These are phyloP conservation scores for Dillenia suffruticosa DNA, from an alignment of 164 flowering plant genomes.

Conservation along the genomic window DNA sequence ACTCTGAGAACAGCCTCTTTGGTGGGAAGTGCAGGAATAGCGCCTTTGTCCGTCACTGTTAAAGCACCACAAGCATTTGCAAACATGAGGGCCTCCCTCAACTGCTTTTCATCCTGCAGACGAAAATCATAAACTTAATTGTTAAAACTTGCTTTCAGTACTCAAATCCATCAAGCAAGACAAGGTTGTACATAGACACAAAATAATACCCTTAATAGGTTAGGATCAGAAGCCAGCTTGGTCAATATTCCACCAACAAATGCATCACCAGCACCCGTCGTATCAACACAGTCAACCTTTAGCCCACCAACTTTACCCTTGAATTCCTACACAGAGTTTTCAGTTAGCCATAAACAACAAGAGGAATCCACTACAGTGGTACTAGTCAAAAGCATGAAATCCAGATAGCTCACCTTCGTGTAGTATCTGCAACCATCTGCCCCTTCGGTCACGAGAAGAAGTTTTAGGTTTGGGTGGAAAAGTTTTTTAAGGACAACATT, in stretches of 20 bases:
- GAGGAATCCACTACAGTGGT: neutral
- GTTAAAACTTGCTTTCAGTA: neutral
- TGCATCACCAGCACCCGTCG: constrained; percentile 97
- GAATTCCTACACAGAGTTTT: constrained; percentile 45
- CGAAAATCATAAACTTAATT: neutral
- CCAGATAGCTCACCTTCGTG: constrained; percentile 39
- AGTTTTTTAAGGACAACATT: constrained; percentile 64
- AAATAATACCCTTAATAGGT: constrained; percentile 49
- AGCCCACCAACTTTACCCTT: constrained; percentile 67
- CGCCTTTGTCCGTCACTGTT: constrained; percentile 78
- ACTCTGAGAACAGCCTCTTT: constrained; percentile 40
- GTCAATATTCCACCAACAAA: constrained; percentile 69
- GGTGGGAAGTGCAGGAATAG: constrained; percentile 53
- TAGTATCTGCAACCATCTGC: constrained; percentile 73
- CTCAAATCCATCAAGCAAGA: neutral
- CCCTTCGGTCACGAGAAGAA: constrained; percentile 70
- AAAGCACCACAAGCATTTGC: constrained; percentile 92
- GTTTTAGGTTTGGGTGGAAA: constrained; percentile 64
- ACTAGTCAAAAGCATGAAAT: neutral
- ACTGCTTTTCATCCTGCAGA: constrained; percentile 65
- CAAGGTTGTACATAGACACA: neutral
- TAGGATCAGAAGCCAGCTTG: constrained; percentile 55
- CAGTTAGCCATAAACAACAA: neutral
- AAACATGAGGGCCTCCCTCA: constrained; percentile 69
- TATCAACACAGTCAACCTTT: constrained; percentile 69